Base-by-base conservation (phyloP, 2,329 filamentous ascomycete species). In the Capronia americana region DNA sequence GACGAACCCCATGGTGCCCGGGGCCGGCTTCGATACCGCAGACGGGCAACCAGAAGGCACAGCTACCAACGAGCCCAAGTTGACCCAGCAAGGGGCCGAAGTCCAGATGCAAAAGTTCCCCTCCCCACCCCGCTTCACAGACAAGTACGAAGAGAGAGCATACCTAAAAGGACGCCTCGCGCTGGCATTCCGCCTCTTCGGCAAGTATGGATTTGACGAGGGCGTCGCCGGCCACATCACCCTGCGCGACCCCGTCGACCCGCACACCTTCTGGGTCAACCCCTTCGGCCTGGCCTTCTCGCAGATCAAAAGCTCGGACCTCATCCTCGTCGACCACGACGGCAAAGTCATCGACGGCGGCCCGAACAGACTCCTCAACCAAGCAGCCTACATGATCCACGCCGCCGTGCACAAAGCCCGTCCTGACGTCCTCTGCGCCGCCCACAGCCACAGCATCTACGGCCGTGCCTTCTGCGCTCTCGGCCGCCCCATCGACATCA, bases 391-490 rank as follows among this genome's bases (percentile, higher is more conserved):
- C 71, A 84, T 86, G 78, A 88, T 88, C 62, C 86, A 88, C 73
- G 82, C 83, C 3, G 85, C 85, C 20, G 84, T 88, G 2, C 85
- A 88, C 73, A 80, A 80, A 28, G 86, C 86, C 1, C 81, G 86
- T 1, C 86, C 86, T 0, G 86, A 88, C 71, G 81, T 88, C 30
- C 79, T 84, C 63, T 85, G 84, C 61, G 86, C 86, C 3, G 85
- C 85, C 0, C 86, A 88, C 74, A 84, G 83, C 1, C 86, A 88
- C 74, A 83, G 82, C 17, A 80, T 87, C 57, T 83, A 87, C 71
- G 86, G 86, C 3, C 84, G 86, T 57, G 84, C 87, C 11, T 90
- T 90, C 79, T 87, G 85, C 71, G 78, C 86, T 0, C 82, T 89
- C 24, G 88, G 88, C 7, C 84, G 84, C 66, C 80, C 81, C 6